A percentile compares a stretch with the other conserved stretches of the same genome.
These are phyloP conservation scores for Exophiala lecanii-corni DNA, from an alignment of 2,329 filamentous ascomycete species.

Conservation along the genomic window DNA sequence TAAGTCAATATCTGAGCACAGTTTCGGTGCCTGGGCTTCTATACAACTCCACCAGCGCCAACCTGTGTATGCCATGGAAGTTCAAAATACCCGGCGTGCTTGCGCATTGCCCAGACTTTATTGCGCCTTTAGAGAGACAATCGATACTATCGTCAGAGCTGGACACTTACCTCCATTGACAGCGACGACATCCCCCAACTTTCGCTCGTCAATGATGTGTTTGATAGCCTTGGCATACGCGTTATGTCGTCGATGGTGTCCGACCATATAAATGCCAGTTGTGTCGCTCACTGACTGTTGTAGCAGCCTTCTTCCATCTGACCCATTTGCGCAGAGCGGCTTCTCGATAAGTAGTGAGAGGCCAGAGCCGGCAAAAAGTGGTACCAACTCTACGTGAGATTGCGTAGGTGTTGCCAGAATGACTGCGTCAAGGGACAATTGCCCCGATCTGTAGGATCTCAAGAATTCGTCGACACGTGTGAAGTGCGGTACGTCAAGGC, in stretches of 20 bases:
- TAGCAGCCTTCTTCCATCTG: background rate
- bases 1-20: background rate
- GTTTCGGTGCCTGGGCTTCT: background rate
- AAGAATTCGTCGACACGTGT: background rate
- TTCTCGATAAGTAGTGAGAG: slow-evolving; percentile 1
- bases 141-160: slow-evolving; percentile 2
- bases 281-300: background rate
- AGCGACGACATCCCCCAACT: slow-evolving; percentile 8
- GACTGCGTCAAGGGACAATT: slow-evolving; percentile 1
- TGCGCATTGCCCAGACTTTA: slow-evolving; percentile 1
- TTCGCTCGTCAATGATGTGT: background rate
- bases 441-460: slow-evolving; percentile 4
- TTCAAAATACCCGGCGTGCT: background rate
- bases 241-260: slow-evolving; percentile 15
- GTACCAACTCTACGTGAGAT: slow-evolving; percentile 1
- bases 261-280: slow-evolving; percentile 5
- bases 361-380: background rate
- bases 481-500: background rate
- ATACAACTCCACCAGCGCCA: background rate
- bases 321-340: background rate
- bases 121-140: background rate
- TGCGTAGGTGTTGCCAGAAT: slow-evolving; percentile 7
- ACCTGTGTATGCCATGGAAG: background rate
- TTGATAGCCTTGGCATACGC: slow-evolving; percentile 10
- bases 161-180: slow-evolving; percentile 13